Evolutionary conservation across 345 rosid species (phyloP).

Genomic region (Camelina laxa): DNA sequence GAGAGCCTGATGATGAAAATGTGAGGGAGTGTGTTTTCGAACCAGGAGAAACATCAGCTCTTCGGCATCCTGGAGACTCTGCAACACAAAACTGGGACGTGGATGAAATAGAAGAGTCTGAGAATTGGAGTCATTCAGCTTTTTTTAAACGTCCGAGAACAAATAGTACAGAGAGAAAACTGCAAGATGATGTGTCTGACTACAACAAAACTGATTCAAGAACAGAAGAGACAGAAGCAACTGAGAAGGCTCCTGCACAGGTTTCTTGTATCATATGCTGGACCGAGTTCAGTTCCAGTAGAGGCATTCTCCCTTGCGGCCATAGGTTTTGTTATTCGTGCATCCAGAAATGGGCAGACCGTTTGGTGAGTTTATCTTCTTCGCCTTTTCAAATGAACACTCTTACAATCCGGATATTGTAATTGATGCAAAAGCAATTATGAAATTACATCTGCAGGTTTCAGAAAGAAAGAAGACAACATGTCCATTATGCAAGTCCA

Average conservation of each 20-base stretch:
- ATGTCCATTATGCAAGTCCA: slow-evolving; percentile 90
- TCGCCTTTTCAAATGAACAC: background rate
- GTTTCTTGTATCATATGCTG: slow-evolving; percentile 91
- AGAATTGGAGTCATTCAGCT: slow-evolving; percentile 38
- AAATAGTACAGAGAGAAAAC: background rate
- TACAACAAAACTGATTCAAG: slow-evolving; percentile 34
- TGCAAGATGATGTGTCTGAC: slow-evolving; percentile 36
- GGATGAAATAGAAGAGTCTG: slow-evolving; percentile 53
- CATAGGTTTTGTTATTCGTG: slow-evolving; percentile 96
- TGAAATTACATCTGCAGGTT: slow-evolving; percentile 47
- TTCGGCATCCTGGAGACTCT: slow-evolving; percentile 25
- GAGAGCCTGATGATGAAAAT: slow-evolving; percentile 30
- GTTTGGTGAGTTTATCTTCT: slow-evolving; percentile 57
- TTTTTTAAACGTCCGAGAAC: slow-evolving; percentile 43
- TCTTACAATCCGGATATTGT: slow-evolving; percentile 29
- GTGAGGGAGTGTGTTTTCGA: slow-evolving; percentile 32
- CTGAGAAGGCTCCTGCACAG: slow-evolving; percentile 49
- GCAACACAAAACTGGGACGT: slow-evolving; percentile 35
- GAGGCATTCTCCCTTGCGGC: slow-evolving; percentile 91
- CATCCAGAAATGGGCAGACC: slow-evolving; percentile 83
- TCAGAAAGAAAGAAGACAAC: slow-evolving; percentile 62
- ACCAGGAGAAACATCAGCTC: slow-evolving; percentile 51
- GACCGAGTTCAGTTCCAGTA: slow-evolving; percentile 85
- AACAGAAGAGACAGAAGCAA: slow-evolving; percentile 36
- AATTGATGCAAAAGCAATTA: background rate